Percentiles rank a stretch among this genome's conserved stretches.
These are phyloP conservation scores for Pythium dissimile DNA, from an alignment of 352 stramenopile genomes.

Conservation along the genomic window DNA sequence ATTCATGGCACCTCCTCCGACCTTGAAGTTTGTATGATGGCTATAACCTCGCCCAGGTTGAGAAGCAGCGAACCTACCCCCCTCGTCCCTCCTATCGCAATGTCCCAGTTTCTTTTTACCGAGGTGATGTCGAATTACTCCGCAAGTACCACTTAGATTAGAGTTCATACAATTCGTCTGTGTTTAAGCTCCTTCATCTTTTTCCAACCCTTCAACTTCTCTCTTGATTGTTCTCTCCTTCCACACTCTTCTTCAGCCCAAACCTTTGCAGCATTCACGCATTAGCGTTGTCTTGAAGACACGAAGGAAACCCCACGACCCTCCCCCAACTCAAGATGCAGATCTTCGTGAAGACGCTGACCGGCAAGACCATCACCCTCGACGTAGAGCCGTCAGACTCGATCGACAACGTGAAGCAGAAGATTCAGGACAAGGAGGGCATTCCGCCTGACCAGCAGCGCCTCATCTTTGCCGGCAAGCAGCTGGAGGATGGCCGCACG, in stretches of 20 bases:
- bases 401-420: conserved; percentile 96
- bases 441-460: conserved; percentile 94
- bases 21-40: conserved; percentile 22
- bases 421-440: conserved; percentile 93
- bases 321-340: background rate
- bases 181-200: background rate
- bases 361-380: conserved; percentile 57
- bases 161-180: background rate
- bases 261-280: conserved; percentile 15
- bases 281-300: conserved; percentile 11
- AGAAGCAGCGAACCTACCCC: conserved; percentile 3
- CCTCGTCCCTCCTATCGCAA: conserved; percentile 10
- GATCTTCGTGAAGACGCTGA: conserved; percentile 92
- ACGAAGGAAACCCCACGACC: background rate
- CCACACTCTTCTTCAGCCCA: conserved; percentile 5
- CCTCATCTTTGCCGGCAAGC: conserved; percentile 85
- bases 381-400: conserved; percentile 92
- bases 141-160: background rate
- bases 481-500: conserved; percentile 24
- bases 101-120: background rate
- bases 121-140: background rate
- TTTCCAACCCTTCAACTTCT: conserved; percentile 17
- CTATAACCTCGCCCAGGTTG: background rate
- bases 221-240: no score
- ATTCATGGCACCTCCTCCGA: conserved; percentile 3